A percentile compares a stretch with the other conserved stretches of the same genome.
Conservation (phyloP, 2,329 filamentous ascomycete genomes). For the Aspergillus hortae region DNA sequence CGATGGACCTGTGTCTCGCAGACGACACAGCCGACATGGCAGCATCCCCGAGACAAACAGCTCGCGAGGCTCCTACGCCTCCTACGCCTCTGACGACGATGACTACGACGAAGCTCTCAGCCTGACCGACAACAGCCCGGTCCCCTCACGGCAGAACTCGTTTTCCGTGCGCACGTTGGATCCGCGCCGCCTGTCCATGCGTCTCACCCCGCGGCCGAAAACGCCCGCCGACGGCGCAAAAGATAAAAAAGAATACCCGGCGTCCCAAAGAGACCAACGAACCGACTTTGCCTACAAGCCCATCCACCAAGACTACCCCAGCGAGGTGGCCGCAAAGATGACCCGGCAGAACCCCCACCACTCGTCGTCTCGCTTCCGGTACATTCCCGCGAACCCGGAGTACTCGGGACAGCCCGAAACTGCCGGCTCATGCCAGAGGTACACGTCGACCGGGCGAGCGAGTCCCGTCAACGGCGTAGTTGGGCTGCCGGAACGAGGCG, state of each 20-base stretch:
- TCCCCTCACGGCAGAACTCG: conserved; percentile 14
- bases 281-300: conserved; percentile 34
- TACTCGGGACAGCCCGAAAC: conserved; percentile 22
- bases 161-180: conserved; percentile 20
- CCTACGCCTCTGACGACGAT: not conserved
- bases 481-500: not conserved
- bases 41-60: conserved; percentile 21
- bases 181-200: conserved; percentile 27
- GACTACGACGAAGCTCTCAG: conserved; percentile 12
- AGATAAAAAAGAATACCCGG: conserved; percentile 1
- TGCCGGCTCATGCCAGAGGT: not conserved
- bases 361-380: conserved; percentile 24
- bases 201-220: conserved; percentile 22
- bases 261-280: not conserved
- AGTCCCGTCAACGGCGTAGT: not conserved
- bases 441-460: not conserved
- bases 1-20: conserved; percentile 16
- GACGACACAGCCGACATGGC: conserved; percentile 25
- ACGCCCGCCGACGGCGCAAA: not conserved
- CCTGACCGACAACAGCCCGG: not conserved
- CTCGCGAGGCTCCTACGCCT: not conserved
- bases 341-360: conserved; percentile 4
- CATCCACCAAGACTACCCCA: conserved; percentile 28
- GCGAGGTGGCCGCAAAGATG: conserved; percentile 24
- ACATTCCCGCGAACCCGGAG: conserved; percentile 27